Conservation (phyloP, 2,329 filamentous ascomycete genomes). For the Xylaria sp. region DNA sequence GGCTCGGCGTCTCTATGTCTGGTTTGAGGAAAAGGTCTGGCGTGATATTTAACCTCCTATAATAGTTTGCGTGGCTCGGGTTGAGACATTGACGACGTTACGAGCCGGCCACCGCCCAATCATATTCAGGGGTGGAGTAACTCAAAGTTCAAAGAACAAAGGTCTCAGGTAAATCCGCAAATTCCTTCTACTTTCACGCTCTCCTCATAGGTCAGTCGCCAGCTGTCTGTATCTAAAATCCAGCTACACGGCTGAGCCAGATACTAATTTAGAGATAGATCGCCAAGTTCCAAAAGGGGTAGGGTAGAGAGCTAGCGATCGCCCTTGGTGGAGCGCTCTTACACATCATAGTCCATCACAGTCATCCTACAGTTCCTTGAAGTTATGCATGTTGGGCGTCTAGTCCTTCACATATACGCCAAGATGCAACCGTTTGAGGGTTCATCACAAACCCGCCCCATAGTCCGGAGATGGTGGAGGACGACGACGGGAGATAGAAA, state of each 20-base stretch:
- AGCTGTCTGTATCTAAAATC: constrained; percentile 7
- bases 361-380: constrained; percentile 10
- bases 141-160: constrained; percentile 17
- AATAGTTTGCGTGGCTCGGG: constrained; percentile 24
- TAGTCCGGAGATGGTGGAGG: constrained; percentile 29
- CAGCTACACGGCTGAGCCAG: constrained; percentile 5
- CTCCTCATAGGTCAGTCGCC: constrained; percentile 12
- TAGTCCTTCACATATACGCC: constrained; percentile 31
- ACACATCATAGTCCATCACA: constrained; percentile 15
- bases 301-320: constrained; percentile 12
- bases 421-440: constrained; percentile 31
- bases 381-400: constrained; percentile 22
- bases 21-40: constrained; percentile 24
- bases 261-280: constrained; percentile 32
- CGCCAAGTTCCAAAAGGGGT: constrained; percentile 15
- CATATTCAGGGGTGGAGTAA: constrained; percentile 20
- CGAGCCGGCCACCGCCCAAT: constrained; percentile 26
- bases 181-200: constrained; percentile 12
- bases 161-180: constrained; percentile 33
- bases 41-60: constrained; percentile 30
- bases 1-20: constrained; percentile 20
- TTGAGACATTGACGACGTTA: constrained; percentile 27
- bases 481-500: constrained; percentile 34
- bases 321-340: constrained; percentile 16
- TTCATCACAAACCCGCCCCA: constrained; percentile 29